These are phyloP conservation scores for Fusarium devonianum DNA, from an alignment of 2,329 filamentous ascomycete species.

Conservation along the genomic window DNA sequence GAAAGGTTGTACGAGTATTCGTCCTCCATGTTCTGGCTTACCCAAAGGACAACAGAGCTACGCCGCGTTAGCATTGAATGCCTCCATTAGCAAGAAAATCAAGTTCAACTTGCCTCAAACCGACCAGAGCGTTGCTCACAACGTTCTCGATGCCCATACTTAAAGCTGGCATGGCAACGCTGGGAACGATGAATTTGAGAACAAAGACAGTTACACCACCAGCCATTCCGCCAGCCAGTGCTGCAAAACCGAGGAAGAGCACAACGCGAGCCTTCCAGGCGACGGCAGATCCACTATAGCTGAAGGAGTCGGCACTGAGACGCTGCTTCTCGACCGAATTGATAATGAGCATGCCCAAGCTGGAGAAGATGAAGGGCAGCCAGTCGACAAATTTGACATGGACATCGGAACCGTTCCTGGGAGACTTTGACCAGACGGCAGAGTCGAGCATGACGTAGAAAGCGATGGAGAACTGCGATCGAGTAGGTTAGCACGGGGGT, in stretches of 20 bases:
- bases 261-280: slow-evolving; percentile 75
- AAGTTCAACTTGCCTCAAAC: slow-evolving; percentile 58
- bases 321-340: slow-evolving; percentile 73
- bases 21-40: slow-evolving; percentile 77
- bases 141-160: slow-evolving; percentile 72
- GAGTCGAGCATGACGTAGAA: slow-evolving; percentile 74
- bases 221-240: slow-evolving; percentile 71
- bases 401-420: slow-evolving; percentile 63
- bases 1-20: slow-evolving; percentile 74
- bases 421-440: slow-evolving; percentile 70
- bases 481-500: slow-evolving; percentile 29
- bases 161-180: slow-evolving; percentile 65
- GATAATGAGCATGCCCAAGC: slow-evolving; percentile 74
- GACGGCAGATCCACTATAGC: slow-evolving; percentile 68
- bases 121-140: slow-evolving; percentile 69
- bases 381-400: slow-evolving; percentile 75
- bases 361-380: slow-evolving; percentile 72
- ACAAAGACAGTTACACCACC: slow-evolving; percentile 74
- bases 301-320: slow-evolving; percentile 68
- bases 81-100: neutral
- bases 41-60: slow-evolving; percentile 70
- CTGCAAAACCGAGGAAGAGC: slow-evolving; percentile 71
- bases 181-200: slow-evolving; percentile 67
- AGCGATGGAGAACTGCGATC: slow-evolving; percentile 66
- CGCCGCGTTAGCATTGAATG: slow-evolving; percentile 21